Base-by-base conservation (phyloP, 2,329 filamentous ascomycete species). In the Onygenales sp. region DNA sequence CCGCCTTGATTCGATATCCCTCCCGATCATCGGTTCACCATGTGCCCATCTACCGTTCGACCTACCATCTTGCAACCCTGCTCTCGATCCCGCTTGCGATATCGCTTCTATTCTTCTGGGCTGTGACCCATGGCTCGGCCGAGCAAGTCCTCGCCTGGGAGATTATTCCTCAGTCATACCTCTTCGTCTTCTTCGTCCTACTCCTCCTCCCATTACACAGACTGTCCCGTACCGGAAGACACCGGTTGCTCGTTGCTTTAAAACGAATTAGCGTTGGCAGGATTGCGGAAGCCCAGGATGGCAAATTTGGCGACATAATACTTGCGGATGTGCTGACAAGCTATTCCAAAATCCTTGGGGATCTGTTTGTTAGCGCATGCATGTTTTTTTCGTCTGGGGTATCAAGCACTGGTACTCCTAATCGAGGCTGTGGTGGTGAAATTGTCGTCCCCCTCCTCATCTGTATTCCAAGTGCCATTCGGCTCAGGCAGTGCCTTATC, bases 281-380 rank as follows among this genome's bases (percentile, higher is more conserved):
- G 0, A 78, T 98, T 27, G 92, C 93, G 11, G 85, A 92, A 69
- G 77, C 87, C 0, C 82, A 87, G 61, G 87, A 96, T 69, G 90
- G 92, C 52, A 95, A 95, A 66, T 97, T 97, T 63, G 92, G 89
- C 53, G 93, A 98, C 66, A 86, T 97, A 51, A 74, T 98, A 54
- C 81, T 98, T 14, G 91, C 93, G 36, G 93, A 98, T 78, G 92
- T 90, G 52, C 73, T 97, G 61, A 98, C 93, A 42, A 94, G 88
- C 63, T 98, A 97, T 68, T 86, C 92, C 57, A 95, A 94, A 69
- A 87, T 96, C 33, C 77, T 95, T 32, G 92, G 85, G 27, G 93
- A 98, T 68, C 73, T 96, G 10, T 96, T 90, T 67, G 86, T 97
- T 52, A 84, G 84, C 47, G 71, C 90, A 32, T 97, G 90, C 81